Conservation (phyloP, 2,329 filamentous ascomycete species). For the Cercospora janseana region DNA sequence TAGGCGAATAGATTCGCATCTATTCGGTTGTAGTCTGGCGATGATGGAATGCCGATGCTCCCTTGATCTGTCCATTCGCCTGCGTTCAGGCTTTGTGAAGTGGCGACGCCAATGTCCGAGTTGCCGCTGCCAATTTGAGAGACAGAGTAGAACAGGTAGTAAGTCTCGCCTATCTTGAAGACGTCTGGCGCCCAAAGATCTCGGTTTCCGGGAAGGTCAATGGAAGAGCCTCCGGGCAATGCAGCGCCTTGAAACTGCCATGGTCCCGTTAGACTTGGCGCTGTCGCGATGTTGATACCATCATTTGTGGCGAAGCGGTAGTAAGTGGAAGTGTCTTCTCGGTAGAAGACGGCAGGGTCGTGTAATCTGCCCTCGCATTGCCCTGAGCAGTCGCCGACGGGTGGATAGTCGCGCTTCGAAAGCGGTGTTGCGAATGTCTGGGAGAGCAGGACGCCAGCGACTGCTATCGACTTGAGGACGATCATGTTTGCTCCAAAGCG, state of each 20-base stretch:
- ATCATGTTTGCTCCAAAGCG: background rate
- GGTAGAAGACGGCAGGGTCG: slow-evolving; percentile 26
- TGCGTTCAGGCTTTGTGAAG: slow-evolving; percentile 48
- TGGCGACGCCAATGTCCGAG: slow-evolving; percentile 62
- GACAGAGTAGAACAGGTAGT: slow-evolving; percentile 64
- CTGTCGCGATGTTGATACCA: slow-evolving; percentile 49
- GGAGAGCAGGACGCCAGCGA: background rate
- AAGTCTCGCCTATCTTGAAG: slow-evolving; percentile 54
- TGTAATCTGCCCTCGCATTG: slow-evolving; percentile 23
- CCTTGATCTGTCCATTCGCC: slow-evolving; percentile 62
- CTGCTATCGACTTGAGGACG: background rate
- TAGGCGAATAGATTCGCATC: slow-evolving; percentile 40
- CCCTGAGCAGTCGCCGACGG: slow-evolving; percentile 21
- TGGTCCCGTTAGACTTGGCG: slow-evolving; percentile 48
- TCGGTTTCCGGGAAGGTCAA: slow-evolving; percentile 46
- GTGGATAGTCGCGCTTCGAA: slow-evolving; percentile 19
- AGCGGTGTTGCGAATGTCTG: slow-evolving; percentile 9
- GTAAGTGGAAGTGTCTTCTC: slow-evolving; percentile 38
- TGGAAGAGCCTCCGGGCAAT: slow-evolving; percentile 48
- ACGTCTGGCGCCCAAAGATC: slow-evolving; percentile 61
- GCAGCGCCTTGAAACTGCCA: slow-evolving; percentile 51
- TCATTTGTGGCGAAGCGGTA: slow-evolving; percentile 54
- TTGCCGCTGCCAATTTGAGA: slow-evolving; percentile 59
- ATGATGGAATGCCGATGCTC: slow-evolving; percentile 53
- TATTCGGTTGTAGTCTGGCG: slow-evolving; percentile 49